Evolutionary conservation across 352 stramenopile genomes (phyloP).

Genomic region (Globisporangium nodosum): DNA sequence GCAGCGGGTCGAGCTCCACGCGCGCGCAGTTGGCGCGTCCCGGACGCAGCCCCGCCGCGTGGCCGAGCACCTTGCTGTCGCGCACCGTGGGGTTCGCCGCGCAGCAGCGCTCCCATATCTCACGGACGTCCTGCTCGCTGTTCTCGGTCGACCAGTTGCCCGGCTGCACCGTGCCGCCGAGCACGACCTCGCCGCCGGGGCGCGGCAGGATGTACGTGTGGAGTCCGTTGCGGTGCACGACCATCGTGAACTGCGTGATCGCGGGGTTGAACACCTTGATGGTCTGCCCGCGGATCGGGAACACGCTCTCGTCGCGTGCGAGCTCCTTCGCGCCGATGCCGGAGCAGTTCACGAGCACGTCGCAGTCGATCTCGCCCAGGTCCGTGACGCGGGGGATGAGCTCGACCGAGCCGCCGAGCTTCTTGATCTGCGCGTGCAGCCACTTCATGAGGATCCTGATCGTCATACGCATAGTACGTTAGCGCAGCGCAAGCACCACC

Average conservation of each 20-base stretch:
- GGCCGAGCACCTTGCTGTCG: slow-evolving; percentile 31
- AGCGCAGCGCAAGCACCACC: background rate
- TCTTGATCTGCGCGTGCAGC: slow-evolving; percentile 34
- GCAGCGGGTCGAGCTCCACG: slow-evolving; percentile 34
- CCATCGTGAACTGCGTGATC: slow-evolving; percentile 45
- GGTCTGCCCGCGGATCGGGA: slow-evolving; percentile 55
- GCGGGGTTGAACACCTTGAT: slow-evolving; percentile 52
- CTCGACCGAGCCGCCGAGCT: slow-evolving; percentile 48
- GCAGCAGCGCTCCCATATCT: slow-evolving; percentile 47
- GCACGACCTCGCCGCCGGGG: slow-evolving; percentile 47
- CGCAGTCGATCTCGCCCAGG: slow-evolving; percentile 33
- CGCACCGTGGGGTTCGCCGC: slow-evolving; percentile 33
- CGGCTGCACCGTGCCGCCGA: slow-evolving; percentile 59
- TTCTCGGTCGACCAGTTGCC: slow-evolving; percentile 45
- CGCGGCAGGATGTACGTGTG: slow-evolving; percentile 73
- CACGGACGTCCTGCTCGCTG: slow-evolving; percentile 33
- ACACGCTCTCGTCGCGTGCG: slow-evolving; percentile 32
- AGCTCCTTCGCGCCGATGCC: slow-evolving; percentile 41
- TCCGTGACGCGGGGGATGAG: slow-evolving; percentile 20
- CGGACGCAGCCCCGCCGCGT: slow-evolving; percentile 42
- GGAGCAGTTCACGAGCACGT: slow-evolving; percentile 63
- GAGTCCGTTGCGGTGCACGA: slow-evolving; percentile 30
- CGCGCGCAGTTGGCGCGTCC: slow-evolving; percentile 32
- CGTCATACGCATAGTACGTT: background rate
- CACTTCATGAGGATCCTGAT: slow-evolving; percentile 49